A percentile compares a stretch with the other conserved stretches of the same genome.
Conservation (phyloP, 495 filamentous ascomycete genomes). For the Xylaria intraflava region DNA sequence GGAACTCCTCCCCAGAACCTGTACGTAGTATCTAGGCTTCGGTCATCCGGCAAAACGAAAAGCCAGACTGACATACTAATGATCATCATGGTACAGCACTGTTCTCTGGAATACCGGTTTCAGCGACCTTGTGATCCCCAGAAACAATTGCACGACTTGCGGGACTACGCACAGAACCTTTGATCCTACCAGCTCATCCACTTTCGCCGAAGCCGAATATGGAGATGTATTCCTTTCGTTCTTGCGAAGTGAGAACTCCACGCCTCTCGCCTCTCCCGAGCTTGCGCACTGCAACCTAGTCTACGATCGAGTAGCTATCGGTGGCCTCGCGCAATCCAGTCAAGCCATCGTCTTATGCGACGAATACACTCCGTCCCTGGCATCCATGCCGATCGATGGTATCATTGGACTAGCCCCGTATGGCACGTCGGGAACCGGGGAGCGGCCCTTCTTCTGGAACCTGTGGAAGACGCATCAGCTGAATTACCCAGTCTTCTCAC, state of each 20-base stretch:
- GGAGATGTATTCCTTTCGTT: slow-evolving; percentile 1
- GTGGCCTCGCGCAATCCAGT: slow-evolving; percentile 4
- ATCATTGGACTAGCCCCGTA: slow-evolving; percentile 26
- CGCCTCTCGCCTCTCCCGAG: slow-evolving; percentile 4
- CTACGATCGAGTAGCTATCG: slow-evolving; percentile 25
- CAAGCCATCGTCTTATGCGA: slow-evolving; percentile 23
- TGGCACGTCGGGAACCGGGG: neutral
- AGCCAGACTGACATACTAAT: neutral
- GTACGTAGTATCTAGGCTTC: slow-evolving; percentile 5
- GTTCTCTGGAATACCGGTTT: slow-evolving; percentile 26
- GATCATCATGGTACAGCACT: slow-evolving; percentile 7
- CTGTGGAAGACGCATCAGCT: slow-evolving; percentile 14
- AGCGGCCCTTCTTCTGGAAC: slow-evolving; percentile 3
- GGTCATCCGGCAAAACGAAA: neutral
- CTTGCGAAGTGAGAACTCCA: slow-evolving; percentile 16
- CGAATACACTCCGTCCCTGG: slow-evolving; percentile 16
- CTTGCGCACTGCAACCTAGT: slow-evolving; percentile 18
- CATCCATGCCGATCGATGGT: slow-evolving; percentile 23
- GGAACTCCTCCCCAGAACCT: slow-evolving; percentile 22
- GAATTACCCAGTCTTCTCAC: slow-evolving; percentile 15
- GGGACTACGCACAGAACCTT: slow-evolving; percentile 9
- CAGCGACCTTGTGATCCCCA: slow-evolving; percentile 14
- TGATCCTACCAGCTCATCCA: slow-evolving; percentile 10
- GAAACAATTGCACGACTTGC: slow-evolving; percentile 20
- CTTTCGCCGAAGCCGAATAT: slow-evolving; percentile 13